These are phyloP conservation scores for Citrus glauca DNA, from an alignment of 345 rosid species.

Conservation along the genomic window DNA sequence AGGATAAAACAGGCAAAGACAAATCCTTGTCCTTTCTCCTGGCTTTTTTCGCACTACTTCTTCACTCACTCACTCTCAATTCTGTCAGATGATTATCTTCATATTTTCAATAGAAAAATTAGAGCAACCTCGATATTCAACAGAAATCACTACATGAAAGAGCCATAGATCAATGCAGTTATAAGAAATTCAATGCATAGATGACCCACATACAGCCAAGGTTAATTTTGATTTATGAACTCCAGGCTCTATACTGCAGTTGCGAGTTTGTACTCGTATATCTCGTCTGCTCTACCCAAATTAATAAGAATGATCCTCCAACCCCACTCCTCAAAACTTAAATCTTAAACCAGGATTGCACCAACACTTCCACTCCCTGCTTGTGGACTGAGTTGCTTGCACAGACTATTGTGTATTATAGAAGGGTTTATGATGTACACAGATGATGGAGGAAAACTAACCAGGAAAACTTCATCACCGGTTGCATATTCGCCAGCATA, in stretches of 20 bases:
- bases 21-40: neutral
- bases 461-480: constrained; percentile 76
- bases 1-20: neutral
- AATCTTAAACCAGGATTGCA: neutral
- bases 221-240: neutral
- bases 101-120: neutral
- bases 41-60: neutral
- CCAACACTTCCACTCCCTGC: neutral
- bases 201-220: neutral
- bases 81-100: neutral
- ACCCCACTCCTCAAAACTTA: too few species aligned
- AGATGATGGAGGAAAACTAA: constrained; percentile 26
- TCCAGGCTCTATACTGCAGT: neutral
- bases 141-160: neutral
- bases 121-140: neutral
- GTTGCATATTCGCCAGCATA: constrained; percentile 72
- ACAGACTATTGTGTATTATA: neutral
- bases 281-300: neutral
- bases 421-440: neutral
- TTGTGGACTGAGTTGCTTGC: too few species aligned
- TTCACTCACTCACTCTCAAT: neutral
- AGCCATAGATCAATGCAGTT: neutral
- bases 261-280: too few species aligned
- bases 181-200: neutral
- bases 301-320: neutral